These are phyloP conservation scores for Pythium aquatile DNA, from an alignment of 352 stramenopile genomes.

Conservation along the genomic window DNA sequence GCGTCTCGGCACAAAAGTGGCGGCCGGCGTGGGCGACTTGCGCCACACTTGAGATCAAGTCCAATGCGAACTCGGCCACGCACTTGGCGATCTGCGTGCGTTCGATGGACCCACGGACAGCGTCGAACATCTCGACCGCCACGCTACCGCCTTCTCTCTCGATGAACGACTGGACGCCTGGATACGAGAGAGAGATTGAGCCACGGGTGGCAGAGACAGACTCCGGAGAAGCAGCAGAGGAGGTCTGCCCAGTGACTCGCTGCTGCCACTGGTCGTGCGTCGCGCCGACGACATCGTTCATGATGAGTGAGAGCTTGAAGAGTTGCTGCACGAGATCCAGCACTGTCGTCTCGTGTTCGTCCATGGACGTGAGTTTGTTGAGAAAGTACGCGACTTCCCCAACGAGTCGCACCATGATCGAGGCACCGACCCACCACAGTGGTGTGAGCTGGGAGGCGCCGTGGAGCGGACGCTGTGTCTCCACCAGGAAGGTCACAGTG, in stretches of 20 bases:
- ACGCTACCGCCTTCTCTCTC: slow-evolving; percentile 53
- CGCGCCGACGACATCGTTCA: slow-evolving; percentile 47
- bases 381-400: slow-evolving; percentile 59
- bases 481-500: slow-evolving; percentile 30
- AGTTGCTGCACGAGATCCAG: slow-evolving; percentile 51
- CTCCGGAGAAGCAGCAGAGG: neutral
- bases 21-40: slow-evolving; percentile 47
- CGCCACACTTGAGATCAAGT: slow-evolving; percentile 40
- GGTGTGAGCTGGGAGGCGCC: slow-evolving; percentile 35
- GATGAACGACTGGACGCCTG: slow-evolving; percentile 62
- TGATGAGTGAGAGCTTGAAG: slow-evolving; percentile 49
- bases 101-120: slow-evolving; percentile 38
- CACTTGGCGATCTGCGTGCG: slow-evolving; percentile 46
- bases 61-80: slow-evolving; percentile 46
- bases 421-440: slow-evolving; percentile 61
- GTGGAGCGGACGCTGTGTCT: slow-evolving; percentile 10
- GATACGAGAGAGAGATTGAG: slow-evolving; percentile 50
- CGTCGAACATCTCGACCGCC: slow-evolving; percentile 59
- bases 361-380: slow-evolving; percentile 51
- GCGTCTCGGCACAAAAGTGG: slow-evolving; percentile 43
- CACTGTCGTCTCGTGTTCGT: slow-evolving; percentile 34
- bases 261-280: slow-evolving; percentile 46
- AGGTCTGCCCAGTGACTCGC: slow-evolving; percentile 31
- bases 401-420: slow-evolving; percentile 46
- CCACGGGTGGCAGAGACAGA: slow-evolving; percentile 16